phyloP scores from a whole-genome alignment of 495 filamentous ascomycete genomes.

The Sabuloglossum arenarium region DNA sequence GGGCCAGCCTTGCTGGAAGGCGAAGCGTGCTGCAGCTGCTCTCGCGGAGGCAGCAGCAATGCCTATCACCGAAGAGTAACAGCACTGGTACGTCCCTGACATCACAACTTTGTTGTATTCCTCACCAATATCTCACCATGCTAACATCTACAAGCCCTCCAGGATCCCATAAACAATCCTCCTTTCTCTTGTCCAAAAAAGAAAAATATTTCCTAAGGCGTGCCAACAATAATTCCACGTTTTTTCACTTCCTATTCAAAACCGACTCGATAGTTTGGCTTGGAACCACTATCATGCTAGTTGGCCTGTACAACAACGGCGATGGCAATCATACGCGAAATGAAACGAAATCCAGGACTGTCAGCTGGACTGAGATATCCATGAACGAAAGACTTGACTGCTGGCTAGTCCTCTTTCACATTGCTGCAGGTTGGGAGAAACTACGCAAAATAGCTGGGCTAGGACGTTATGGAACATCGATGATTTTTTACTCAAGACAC shows the following conservation, averaged over 20 bases:
- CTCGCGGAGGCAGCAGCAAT: conserved; percentile 8
- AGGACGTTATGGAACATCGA: too few species aligned
- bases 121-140: too few species aligned
- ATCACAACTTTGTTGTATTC: too few species aligned
- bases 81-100: too few species aligned
- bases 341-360: too few species aligned
- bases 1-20: conserved; percentile 10
- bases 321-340: too few species aligned
- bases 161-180: too few species aligned
- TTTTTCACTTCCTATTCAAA: background rate
- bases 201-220: background rate
- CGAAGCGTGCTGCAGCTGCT: conserved; percentile 17
- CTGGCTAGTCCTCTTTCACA: background rate
- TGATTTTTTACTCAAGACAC: too few species aligned
- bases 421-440: background rate
- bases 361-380: background rate
- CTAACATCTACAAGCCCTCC: too few species aligned
- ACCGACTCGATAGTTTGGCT: background rate
- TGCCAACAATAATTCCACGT: background rate
- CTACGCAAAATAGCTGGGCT: background rate
- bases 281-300: background rate
- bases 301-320: background rate
- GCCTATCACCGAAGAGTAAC: background rate
- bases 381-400: background rate
- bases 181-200: too few species aligned